A percentile compares a stretch with the other conserved stretches of the same genome.
Conservation (phyloP, 225 moss, liverwort and hornwort species). For the Marchantia paleacea region DNA sequence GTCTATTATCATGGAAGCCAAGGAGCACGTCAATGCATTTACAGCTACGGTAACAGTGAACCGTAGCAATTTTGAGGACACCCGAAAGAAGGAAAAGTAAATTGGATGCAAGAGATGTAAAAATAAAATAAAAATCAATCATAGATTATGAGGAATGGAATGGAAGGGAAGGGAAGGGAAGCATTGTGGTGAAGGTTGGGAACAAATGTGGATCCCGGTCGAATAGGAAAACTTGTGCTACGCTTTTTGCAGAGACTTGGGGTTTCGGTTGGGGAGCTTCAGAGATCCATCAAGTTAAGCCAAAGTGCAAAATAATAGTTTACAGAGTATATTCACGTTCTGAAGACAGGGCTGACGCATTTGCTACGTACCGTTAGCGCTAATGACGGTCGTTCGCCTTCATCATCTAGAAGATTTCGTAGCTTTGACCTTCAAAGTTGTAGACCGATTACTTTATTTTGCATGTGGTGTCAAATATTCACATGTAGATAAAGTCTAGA, state of each 20-base stretch:
- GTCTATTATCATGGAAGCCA: background rate
- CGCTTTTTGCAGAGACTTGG: background rate
- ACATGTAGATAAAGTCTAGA: background rate
- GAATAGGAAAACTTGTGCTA: background rate
- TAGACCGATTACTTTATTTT: background rate
- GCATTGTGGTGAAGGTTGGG: background rate
- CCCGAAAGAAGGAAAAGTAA: background rate
- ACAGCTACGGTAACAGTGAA: background rate
- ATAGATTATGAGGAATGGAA: too few species aligned
- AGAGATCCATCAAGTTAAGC: background rate
- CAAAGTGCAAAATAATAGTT: background rate
- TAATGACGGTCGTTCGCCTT: background rate
- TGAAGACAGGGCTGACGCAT: slow-evolving; percentile 1
- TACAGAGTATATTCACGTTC: background rate
- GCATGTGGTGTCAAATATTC: background rate
- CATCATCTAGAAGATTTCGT: background rate
- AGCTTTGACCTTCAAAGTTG: background rate
- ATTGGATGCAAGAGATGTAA: background rate
- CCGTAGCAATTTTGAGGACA: background rate
- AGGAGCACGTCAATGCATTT: too few species aligned
- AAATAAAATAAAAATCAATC: background rate
- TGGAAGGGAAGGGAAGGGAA: too few species aligned
- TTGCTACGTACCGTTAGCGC: background rate
- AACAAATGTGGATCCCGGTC: background rate
- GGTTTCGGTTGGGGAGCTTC: background rate